phyloP scores from a whole-genome alignment of 176 grass and related monocot genomes.

The Poa pratensis region DNA sequence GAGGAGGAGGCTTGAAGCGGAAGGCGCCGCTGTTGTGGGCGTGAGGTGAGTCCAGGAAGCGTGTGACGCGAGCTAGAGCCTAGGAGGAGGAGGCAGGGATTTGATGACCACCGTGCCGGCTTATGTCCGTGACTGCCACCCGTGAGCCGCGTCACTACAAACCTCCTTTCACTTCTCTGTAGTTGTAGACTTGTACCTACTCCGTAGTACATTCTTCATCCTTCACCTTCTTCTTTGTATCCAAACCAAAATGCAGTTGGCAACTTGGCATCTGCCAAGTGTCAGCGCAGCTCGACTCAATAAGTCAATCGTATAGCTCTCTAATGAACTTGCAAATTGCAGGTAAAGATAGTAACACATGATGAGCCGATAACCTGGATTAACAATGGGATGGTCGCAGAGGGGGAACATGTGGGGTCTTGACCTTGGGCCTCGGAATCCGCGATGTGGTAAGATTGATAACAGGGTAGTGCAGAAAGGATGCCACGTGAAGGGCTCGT shows the following conservation, averaged over 20 bases:
- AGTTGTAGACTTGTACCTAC: too few species aligned
- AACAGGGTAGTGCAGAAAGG: conserved; percentile 38
- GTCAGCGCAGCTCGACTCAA: not conserved
- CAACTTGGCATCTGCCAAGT: conserved; percentile 4
- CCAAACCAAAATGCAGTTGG: conserved; percentile 2
- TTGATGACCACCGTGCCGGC: conserved; percentile 29
- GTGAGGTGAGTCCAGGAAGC: conserved; percentile 1
- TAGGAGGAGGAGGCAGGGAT: not conserved
- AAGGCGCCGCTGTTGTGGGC: conserved; percentile 22
- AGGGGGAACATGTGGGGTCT: conserved; percentile 47
- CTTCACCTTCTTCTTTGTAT: not conserved
- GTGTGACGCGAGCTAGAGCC: not conserved
- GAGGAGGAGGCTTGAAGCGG: conserved; percentile 45
- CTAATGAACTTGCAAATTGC: not conserved
- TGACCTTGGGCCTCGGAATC: conserved; percentile 39
- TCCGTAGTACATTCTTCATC: conserved; percentile 11
- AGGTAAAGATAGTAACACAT: not conserved
- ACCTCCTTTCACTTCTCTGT: not conserved
- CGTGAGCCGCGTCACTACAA: conserved; percentile 50
- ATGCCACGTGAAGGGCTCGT: conserved; percentile 48
- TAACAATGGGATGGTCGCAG: conserved; percentile 50
- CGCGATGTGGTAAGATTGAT: not conserved
- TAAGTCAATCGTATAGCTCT: not conserved
- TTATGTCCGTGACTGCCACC: conserved; percentile 55
- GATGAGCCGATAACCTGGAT: conserved; percentile 17